These are phyloP conservation scores for Stevia rebaudiana DNA, from an alignment of 140 eudicot genomes.

Conservation along the genomic window DNA sequence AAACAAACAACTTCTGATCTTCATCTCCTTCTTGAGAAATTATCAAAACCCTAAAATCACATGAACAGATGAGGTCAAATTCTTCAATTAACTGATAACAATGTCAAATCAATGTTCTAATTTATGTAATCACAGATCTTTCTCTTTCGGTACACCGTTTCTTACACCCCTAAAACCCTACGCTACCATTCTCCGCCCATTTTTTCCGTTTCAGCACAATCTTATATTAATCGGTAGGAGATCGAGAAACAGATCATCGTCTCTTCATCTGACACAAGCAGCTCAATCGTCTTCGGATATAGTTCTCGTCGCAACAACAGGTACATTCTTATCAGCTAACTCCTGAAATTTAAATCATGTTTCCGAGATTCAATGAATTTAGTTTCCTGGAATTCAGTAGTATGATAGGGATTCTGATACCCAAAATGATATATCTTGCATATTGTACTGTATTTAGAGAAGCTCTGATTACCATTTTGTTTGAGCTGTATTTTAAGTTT, in stretches of 20 bases:
- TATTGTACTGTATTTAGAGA: background rate
- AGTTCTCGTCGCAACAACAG: slow-evolving; percentile 29
- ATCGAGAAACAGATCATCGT: background rate
- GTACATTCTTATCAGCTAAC: slow-evolving; percentile 6
- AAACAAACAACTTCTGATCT: slow-evolving; percentile 11
- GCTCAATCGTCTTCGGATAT: slow-evolving; percentile 25
- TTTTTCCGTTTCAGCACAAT: slow-evolving; percentile 15
- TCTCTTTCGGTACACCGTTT: slow-evolving; percentile 13
- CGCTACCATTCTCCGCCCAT: slow-evolving; percentile 16
- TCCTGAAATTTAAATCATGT: background rate
- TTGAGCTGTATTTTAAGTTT: slow-evolving; percentile 1
- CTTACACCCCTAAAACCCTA: slow-evolving; percentile 22
- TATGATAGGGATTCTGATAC: slow-evolving; percentile 9
- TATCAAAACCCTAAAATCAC: slow-evolving; percentile 25
- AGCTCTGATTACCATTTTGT: background rate
- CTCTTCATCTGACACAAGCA: background rate
- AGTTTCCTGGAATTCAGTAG: background rate
- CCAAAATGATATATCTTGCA: background rate
- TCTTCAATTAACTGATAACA: slow-evolving; percentile 1
- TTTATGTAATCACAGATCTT: slow-evolving; percentile 11
- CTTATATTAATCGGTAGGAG: slow-evolving; percentile 8
- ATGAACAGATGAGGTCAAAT: slow-evolving; percentile 13
- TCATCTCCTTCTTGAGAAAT: background rate
- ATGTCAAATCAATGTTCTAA: slow-evolving; percentile 24
- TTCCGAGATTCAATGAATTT: background rate